A percentile compares a stretch with the other conserved stretches of the same genome.
These are phyloP conservation scores for Barnettozyma californica DNA, from an alignment of 805 yeast genomes.

Conservation along the genomic window DNA sequence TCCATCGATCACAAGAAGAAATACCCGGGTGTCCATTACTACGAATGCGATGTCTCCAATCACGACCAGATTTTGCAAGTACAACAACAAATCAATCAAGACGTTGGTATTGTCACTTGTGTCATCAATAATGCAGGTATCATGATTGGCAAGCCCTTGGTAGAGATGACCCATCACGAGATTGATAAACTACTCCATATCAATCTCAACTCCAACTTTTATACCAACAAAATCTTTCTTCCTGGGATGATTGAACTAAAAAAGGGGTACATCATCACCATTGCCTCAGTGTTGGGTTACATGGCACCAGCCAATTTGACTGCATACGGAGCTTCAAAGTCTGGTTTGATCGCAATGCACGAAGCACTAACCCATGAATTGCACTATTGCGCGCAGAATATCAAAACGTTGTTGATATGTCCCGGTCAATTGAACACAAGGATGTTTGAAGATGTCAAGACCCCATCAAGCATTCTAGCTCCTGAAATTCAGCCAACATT, in stretches of 20 bases:
- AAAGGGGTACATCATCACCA: conserved; percentile 73
- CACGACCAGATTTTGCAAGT: conserved; percentile 37
- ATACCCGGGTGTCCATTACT: conserved; percentile 39
- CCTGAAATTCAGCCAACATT: conserved; percentile 70
- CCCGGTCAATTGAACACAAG: conserved; percentile 82
- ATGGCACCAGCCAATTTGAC: conserved; percentile 74
- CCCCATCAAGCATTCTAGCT: conserved; percentile 74
- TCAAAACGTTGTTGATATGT: conserved; percentile 71
- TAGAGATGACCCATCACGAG: conserved; percentile 50
- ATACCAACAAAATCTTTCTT: conserved; percentile 62
- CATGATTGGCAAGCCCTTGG: conserved; percentile 49
- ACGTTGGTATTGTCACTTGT: conserved; percentile 57
- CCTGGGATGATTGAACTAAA: conserved; percentile 60
- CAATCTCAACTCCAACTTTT: conserved; percentile 66
- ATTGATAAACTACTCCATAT: conserved; percentile 60
- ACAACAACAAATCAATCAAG: conserved; percentile 36
- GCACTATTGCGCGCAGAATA: conserved; percentile 46
- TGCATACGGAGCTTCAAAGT: conserved; percentile 87
- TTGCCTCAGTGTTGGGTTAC: conserved; percentile 82
- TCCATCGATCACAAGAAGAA: conserved; percentile 22
- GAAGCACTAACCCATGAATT: conserved; percentile 72
- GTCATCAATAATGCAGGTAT: conserved; percentile 87
- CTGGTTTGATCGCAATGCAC: conserved; percentile 80
- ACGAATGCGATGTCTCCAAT: conserved; percentile 65
- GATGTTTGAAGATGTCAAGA: conserved; percentile 66